phyloP scores from a whole-genome alignment of 202 grass and related monocot species.

The Sporobolus alterniflorus region DNA sequence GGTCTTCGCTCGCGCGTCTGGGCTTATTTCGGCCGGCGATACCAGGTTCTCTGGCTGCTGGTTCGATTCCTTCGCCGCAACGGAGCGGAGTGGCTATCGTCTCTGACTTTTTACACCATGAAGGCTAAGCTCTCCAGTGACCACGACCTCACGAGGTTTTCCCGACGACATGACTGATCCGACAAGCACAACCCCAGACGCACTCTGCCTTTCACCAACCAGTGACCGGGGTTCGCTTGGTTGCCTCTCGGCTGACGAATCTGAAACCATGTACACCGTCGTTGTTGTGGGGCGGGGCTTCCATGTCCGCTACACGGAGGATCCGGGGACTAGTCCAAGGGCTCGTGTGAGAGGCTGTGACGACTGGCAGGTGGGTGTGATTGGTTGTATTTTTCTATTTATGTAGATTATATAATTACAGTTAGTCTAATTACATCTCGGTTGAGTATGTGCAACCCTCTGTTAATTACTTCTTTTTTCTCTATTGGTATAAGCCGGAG shows the following conservation, averaged over 20 bases:
- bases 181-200: background rate
- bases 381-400: no score
- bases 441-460: no score
- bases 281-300: no score
- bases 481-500: no score
- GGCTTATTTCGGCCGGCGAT: background rate
- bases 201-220: background rate
- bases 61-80: background rate
- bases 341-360: background rate
- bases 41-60: background rate
- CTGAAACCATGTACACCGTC: background rate
- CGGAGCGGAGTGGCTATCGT: background rate
- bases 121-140: background rate
- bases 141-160: background rate
- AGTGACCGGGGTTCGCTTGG: background rate
- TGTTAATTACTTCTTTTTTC: no score
- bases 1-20: no score
- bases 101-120: background rate
- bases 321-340: background rate
- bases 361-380: background rate
- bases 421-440: no score
- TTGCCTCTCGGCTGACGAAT: background rate
- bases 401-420: no score
- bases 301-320: background rate
- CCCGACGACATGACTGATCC: background rate